Base-by-base conservation (phyloP, 2,329 filamentous ascomycete species). In the Paracorniculantispora psalliotae region DNA sequence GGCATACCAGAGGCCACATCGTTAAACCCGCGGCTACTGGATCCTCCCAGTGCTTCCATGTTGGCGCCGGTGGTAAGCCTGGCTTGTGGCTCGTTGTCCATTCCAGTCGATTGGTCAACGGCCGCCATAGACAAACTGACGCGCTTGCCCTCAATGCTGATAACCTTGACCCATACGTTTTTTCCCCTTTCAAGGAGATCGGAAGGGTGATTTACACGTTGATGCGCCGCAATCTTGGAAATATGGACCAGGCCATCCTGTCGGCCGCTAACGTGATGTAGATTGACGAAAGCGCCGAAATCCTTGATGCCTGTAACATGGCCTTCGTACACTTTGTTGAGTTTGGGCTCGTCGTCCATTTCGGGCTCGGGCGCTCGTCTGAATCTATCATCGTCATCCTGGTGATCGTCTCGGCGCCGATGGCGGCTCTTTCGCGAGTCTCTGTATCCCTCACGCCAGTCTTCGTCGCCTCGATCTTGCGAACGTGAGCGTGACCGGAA, bases 111-210 rank as follows among this genome's bases (percentile, higher is more conserved):
- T 71, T 99, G 94, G 66, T 99, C 93, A 17, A 97, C 92, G 62
- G 97, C 93, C 69, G 96, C 96, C 92, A 99, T 97, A 0, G 92
- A 96, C 6, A 99, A 76, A 0, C 92, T 92, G 67, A 97, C 87
- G 28, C 90, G 83, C 56, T 80, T 85, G 4, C 89, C 88, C 68
- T 97, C 90, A 56, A 96, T 87, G 69, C 90, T 96, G 67, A 89
- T 80, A 25, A 99, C 88, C 72, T 99, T 99, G 66, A 97, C 91
- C 72, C 94, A 96, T 57, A 99, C 91, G 1, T 84, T 77, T 70
- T 97, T 92, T 6, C 89, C 90, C 61, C 84, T 82, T 2, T 88
- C 83, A 4, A 99, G 81, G 1, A 99, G 76, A 69, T 99, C 94
- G 0, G 91, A 92, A 0, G 94, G 94, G 70, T 97, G 91, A 63